phyloP scores from a whole-genome alignment of 768 basidiomycete genomes.

The Tremella fuciformis region DNA sequence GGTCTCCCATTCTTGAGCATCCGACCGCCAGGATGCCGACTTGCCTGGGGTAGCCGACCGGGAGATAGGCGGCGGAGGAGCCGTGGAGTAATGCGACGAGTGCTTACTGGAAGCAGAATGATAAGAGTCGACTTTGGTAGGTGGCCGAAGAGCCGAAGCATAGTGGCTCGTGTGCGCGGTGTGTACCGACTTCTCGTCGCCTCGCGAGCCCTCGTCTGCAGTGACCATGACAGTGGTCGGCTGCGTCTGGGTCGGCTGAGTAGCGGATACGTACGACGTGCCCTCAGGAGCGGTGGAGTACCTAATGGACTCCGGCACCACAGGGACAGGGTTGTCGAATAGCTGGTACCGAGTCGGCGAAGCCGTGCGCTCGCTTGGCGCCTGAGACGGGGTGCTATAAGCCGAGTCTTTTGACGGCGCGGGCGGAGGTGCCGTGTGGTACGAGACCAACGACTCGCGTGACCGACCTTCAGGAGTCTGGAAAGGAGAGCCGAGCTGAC shows the following conservation, averaged over 20 bases:
- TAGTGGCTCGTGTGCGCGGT: too few species aligned
- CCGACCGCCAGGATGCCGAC: conserved; percentile 9
- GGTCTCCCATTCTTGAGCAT: conserved; percentile 23
- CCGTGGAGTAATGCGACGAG: conserved; percentile 20
- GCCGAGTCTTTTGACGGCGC: conserved; percentile 33
- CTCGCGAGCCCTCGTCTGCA: too few species aligned
- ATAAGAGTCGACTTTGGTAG: not conserved
- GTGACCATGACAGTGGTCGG: too few species aligned
- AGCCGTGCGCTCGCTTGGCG: not conserved
- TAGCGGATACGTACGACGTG: not conserved
- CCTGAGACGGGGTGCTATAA: conserved; percentile 27
- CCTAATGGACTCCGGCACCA: not conserved
- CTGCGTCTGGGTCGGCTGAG: too few species aligned
- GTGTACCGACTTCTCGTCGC: too few species aligned
- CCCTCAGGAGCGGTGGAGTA: not conserved
- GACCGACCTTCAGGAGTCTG: conserved; percentile 20
- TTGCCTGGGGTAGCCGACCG: conserved; percentile 7
- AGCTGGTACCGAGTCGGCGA: conserved; percentile 28
- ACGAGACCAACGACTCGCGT: conserved; percentile 19
- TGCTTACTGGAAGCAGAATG: not conserved
- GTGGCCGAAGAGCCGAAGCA: not conserved
- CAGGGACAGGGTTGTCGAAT: conserved; percentile 31
- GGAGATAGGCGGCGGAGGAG: conserved; percentile 30
- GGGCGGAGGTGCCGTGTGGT: conserved; percentile 40
- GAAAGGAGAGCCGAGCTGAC: conserved; percentile 29